Percentiles rank a stretch among this genome's conserved stretches.
phyloP scores from a whole-genome alignment of 2,329 filamentous ascomycete species.

The Aspergillus tamarii region DNA sequence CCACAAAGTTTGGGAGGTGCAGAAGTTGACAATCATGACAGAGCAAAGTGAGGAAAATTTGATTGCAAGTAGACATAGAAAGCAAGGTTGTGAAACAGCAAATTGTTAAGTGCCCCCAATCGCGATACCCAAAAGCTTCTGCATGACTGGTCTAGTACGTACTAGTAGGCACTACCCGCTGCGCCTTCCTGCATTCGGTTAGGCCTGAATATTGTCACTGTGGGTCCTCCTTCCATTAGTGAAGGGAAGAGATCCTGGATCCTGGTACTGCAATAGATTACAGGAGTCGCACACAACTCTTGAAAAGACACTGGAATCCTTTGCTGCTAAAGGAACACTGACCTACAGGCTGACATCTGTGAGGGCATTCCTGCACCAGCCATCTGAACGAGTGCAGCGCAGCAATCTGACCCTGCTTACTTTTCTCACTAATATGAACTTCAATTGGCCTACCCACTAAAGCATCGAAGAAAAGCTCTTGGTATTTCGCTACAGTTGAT shows the following conservation, averaged over 20 bases:
- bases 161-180: too few species aligned
- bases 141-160: background rate
- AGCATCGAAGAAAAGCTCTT: background rate
- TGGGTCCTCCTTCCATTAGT: background rate
- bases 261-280: background rate
- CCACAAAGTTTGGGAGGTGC: background rate
- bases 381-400: background rate
- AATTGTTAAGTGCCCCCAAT: background rate
- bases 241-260: background rate
- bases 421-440: background rate
- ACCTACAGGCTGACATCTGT: background rate
- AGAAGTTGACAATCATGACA: background rate
- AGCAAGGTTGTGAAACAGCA: background rate
- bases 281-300: background rate
- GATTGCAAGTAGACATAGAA: background rate
- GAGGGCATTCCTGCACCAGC: background rate
- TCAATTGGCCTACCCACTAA: background rate
- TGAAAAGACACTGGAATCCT: background rate
- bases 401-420: background rate
- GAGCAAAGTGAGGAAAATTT: background rate
- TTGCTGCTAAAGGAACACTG: background rate
- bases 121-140: background rate
- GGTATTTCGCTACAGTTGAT: background rate
- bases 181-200: background rate
- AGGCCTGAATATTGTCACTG: background rate